Base-by-base conservation (phyloP, 2,329 filamentous ascomycete species). In the Fusarium nygamai region DNA sequence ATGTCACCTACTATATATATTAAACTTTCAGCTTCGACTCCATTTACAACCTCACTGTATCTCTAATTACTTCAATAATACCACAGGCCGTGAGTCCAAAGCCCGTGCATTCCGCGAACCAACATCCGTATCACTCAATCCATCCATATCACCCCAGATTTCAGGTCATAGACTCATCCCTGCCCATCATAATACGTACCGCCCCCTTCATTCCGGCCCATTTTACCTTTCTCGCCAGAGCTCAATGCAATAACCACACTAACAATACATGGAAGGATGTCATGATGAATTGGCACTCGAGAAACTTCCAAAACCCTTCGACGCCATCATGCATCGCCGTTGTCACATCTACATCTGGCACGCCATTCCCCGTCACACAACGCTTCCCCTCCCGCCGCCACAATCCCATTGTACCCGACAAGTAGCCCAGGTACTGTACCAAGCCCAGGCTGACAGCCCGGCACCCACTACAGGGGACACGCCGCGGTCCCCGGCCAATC, bases 321-420 rank as follows among this genome's bases (percentile, higher is more conserved):
- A 64, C 61, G 71, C 71, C 72, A 69, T 62, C 47, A 72, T 72
- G 71, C 68, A 74, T 74, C 46, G 22, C 56, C 62, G 71, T 72
- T 74, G 31, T 64, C 47, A 44, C 27, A 50, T 59, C 50, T 68
- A 14, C 57, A 48, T 73, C 51, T 61, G 38, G 47, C 56, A 71
- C 34, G 46, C 56, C 50, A 29, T 36, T 27, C 16, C 31, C 51
- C 31, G 71, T 74, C 44, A 16, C 61, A 71, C 66, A 71, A 44
- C 34, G 27, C 53, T 59, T 33, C 41, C 29, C 38, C 34, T 58
- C 39, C 39, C 67, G 61, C 67, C 46, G 71, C 71, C 67, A 73
- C 67, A 51, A 44, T 53, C 38, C 24, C 58, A 61, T 34, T 44
- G n/a, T 67, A 39, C 57, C 29, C 51, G 46, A 54, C 58, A 61